These are phyloP conservation scores for Psilocybe cyanescens DNA, from an alignment of 768 basidiomycete genomes.

Conservation along the genomic window DNA sequence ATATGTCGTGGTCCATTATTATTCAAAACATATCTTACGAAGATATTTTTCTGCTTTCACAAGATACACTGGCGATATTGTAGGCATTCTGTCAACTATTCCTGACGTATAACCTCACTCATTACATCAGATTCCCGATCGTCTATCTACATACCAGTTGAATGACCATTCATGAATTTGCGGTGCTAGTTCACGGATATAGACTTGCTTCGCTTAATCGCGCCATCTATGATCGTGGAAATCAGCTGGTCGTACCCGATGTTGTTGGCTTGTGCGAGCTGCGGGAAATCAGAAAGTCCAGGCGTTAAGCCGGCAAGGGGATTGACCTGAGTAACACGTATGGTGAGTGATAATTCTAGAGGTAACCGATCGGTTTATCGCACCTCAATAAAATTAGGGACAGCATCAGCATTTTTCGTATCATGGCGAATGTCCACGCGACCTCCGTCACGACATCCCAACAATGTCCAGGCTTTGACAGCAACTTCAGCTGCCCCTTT, in stretches of 20 bases:
- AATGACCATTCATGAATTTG: too few species aligned
- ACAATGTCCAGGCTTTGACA: conserved; percentile 19
- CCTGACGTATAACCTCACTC: too few species aligned
- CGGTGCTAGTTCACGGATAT: neutral
- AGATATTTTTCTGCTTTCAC: too few species aligned
- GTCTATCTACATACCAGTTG: too few species aligned
- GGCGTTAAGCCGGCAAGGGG: conserved; percentile 10
- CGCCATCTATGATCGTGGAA: neutral
- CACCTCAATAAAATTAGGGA: conserved; percentile 20
- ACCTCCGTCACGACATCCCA: conserved; percentile 27
- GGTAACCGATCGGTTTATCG: conserved; percentile 16
- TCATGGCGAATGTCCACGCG: conserved; percentile 24
- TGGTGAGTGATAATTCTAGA: neutral
- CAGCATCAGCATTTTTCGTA: conserved; percentile 1
- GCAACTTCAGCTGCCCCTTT: conserved; percentile 16
- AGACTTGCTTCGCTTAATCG: neutral
- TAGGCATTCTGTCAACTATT: too few species aligned
- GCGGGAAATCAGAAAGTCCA: conserved; percentile 7
- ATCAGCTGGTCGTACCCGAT: conserved; percentile 9
- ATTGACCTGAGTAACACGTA: conserved; percentile 6
- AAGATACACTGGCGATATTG: too few species aligned
- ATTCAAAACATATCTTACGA: too few species aligned
- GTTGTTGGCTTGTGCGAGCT: conserved; percentile 8
- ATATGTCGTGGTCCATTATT: too few species aligned
- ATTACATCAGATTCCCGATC: too few species aligned